Base-by-base conservation (phyloP, 1,139 yeast genomes). In the Spencermartinsiella ligniputridi region DNA sequence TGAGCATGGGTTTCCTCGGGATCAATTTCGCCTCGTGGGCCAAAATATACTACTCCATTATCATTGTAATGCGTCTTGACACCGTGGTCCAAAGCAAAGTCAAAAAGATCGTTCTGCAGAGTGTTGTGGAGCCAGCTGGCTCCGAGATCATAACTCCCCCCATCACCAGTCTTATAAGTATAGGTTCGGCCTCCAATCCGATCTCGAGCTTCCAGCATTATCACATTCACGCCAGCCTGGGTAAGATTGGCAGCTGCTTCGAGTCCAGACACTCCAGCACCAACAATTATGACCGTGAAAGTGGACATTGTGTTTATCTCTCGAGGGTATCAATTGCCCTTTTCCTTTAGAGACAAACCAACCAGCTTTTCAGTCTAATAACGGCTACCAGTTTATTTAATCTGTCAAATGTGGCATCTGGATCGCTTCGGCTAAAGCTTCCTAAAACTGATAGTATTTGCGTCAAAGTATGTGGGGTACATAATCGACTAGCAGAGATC, bases 61-160 rank as follows among this genome's bases (percentile, higher is more conserved):
- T 78, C 79, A 44, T 77, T 79, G 48, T 74, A 75, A 48, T 68
- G 74, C n/a, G 70, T 45, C 18, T 57, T 61, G 29, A 63, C 57
- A 36, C 62, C 58, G 15, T 61, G 62, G 2, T 62, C 62, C 34
- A 58, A 50, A 8, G 63, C 61, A 19, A 54, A 40, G 9, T 54
- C 47, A 56, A 81, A 87, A 6, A 84, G 70, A 3, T 72, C 72
- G 57, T 88, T 88, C 37, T 75, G 71, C 41, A 87, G 66, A 0
- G 88, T 78, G 56, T 87, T 96, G 60, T 88, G 96, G 56, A 84
- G 83, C 96, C 96, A 88, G 3, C 90, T 78, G 0, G 95, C 96
- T 0, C 96, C 96, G n/a, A 22, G 25, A 22, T 22, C 25, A 22
- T 22, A 22, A 9, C 48, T 32, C 2, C 49, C 53, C 3, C 43